Evolutionary conservation across 176 grass and related monocot species (phyloP).

Genomic region (Phoenix roebelenii): DNA sequence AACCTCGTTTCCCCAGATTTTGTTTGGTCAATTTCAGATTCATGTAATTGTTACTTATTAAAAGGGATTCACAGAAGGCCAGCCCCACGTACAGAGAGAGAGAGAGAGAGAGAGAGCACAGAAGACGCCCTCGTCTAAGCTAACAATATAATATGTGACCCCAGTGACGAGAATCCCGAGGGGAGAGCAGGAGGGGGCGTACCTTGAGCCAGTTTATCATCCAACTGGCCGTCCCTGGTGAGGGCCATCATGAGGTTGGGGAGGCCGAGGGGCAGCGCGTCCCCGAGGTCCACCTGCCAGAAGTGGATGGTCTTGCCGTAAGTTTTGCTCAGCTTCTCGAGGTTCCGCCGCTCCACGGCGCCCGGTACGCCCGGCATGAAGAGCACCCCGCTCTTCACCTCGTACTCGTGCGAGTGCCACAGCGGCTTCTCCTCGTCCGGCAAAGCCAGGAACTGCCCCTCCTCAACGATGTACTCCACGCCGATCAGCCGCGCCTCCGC

Average conservation of each 20-base stretch:
- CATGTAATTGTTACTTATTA: no score
- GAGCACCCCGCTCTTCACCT: constrained; percentile 62
- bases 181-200: background rate
- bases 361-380: constrained; percentile 65
- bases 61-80: no score
- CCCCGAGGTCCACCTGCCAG: constrained; percentile 87
- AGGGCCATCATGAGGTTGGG: constrained; percentile 88
- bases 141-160: no score
- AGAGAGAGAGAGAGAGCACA: no score
- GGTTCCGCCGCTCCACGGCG: constrained; percentile 39
- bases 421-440: constrained; percentile 80
- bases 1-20: no score
- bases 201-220: constrained; percentile 38
- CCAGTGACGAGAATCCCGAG: no score
- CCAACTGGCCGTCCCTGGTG: constrained; percentile 58
- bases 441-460: constrained; percentile 57
- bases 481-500: constrained; percentile 56
- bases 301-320: constrained; percentile 85
- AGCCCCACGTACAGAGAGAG: no score
- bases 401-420: constrained; percentile 90
- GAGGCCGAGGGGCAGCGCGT: constrained; percentile 52
- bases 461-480: constrained; percentile 57
- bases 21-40: no score
- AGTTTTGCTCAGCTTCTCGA: constrained; percentile 45
- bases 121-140: no score